Evolutionary conservation across 345 rosid species (phyloP).

Genomic region (Lepidium africanum): DNA sequence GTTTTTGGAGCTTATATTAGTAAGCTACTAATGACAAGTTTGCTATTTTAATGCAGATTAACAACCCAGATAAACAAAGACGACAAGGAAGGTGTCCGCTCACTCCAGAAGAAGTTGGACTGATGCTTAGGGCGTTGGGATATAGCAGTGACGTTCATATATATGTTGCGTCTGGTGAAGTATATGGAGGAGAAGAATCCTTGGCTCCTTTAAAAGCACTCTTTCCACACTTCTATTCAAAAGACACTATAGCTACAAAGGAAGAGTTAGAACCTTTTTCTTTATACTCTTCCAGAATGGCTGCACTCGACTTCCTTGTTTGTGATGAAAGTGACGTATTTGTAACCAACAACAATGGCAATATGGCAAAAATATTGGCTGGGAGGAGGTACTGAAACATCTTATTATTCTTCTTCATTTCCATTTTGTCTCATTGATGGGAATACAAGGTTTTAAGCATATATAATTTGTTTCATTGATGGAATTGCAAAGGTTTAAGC

Average conservation of each 20-base stretch:
- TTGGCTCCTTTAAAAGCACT: slow-evolving; percentile 74
- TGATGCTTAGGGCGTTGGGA: slow-evolving; percentile 95
- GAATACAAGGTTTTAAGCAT: not conserved
- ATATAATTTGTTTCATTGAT: not conserved
- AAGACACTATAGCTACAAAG: slow-evolving; percentile 73
- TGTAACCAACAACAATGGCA: slow-evolving; percentile 96
- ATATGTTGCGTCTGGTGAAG: slow-evolving; percentile 97
- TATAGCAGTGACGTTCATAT: slow-evolving; percentile 85
- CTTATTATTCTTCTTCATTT: not conserved
- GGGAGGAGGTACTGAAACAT: slow-evolving; percentile 62
- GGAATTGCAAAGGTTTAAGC: not conserved
- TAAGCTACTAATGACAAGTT: not conserved
- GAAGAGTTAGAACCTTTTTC: slow-evolving; percentile 75
- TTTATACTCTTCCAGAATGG: slow-evolving; percentile 92
- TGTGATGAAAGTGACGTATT: slow-evolving; percentile 95
- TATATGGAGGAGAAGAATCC: slow-evolving; percentile 82
- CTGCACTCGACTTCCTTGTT: slow-evolving; percentile 94
- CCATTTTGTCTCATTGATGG: not conserved
- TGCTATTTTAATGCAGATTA: slow-evolving; percentile 40
- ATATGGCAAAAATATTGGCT: slow-evolving; percentile 91
- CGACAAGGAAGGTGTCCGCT: slow-evolving; percentile 99
- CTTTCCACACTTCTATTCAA: slow-evolving; percentile 80
- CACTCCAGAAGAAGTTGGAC: slow-evolving; percentile 93
- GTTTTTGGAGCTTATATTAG: not conserved
- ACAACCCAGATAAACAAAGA: slow-evolving; percentile 84